These are phyloP conservation scores for Xylaria sp. DNA, from an alignment of 2,329 filamentous ascomycete species.

Conservation along the genomic window DNA sequence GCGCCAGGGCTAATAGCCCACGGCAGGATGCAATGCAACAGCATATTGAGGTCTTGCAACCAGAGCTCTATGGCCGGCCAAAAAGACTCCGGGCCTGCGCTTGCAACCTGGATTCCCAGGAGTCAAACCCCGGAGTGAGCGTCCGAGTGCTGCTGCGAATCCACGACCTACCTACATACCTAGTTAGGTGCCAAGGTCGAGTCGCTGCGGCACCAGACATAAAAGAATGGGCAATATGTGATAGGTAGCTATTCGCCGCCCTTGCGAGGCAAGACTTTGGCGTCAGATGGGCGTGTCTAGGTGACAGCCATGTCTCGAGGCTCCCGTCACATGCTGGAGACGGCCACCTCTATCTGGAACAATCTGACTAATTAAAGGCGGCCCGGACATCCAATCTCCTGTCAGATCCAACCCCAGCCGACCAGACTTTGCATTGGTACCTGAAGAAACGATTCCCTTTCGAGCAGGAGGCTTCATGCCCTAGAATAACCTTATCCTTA, in stretches of 20 bases:
- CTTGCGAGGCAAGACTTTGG: background rate
- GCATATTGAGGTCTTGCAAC: conserved; percentile 9
- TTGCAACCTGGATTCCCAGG: too few species aligned
- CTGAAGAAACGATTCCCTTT: conserved; percentile 34
- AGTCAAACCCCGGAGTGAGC: background rate
- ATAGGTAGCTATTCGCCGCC: background rate
- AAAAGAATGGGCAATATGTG: background rate
- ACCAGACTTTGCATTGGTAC: conserved; percentile 31
- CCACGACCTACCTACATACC: conserved; percentile 1
- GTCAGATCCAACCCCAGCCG: conserved; percentile 19
- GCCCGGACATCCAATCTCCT: conserved; percentile 29
- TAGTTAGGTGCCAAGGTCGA: background rate
- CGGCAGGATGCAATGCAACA: conserved; percentile 21
- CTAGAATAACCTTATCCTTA: conserved; percentile 18
- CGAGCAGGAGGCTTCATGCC: conserved; percentile 31
- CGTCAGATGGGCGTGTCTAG: conserved; percentile 23
- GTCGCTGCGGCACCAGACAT: background rate
- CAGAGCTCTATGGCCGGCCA: too few species aligned
- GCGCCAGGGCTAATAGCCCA: conserved; percentile 19
- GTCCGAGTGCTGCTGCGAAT: background rate
- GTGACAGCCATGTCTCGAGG: conserved; percentile 29
- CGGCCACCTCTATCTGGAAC: conserved; percentile 28
- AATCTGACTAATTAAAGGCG: conserved; percentile 27
- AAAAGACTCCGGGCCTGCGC: too few species aligned
- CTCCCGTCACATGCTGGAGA: conserved; percentile 33